Evolutionary conservation across 768 basidiomycete species (phyloP).

Genomic region (Rhizopogon vesiculosus): DNA sequence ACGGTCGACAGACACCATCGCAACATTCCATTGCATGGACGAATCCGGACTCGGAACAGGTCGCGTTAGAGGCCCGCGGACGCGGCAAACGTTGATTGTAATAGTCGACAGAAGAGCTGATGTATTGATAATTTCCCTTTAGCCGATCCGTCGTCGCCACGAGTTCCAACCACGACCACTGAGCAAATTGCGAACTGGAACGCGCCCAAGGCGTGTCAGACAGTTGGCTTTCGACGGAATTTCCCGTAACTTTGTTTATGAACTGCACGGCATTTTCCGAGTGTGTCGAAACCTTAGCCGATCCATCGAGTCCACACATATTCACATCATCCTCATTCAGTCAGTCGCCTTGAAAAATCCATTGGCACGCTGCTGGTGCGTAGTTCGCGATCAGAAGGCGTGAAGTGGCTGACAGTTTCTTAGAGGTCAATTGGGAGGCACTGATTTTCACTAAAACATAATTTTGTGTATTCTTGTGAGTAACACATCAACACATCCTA

Average conservation of each 20-base stretch:
- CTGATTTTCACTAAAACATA: slow-evolving; percentile 30
- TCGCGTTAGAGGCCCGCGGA: slow-evolving; percentile 3
- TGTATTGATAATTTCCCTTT: no score
- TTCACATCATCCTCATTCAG: slow-evolving; percentile 22
- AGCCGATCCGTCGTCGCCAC: background rate
- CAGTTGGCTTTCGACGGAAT: slow-evolving; percentile 11
- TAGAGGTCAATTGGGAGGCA: slow-evolving; percentile 96
- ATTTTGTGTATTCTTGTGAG: slow-evolving; percentile 23
- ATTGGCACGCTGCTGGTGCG: slow-evolving; percentile 75
- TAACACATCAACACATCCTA: background rate
- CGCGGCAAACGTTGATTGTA: background rate
- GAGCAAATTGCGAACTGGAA: background rate
- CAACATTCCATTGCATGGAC: slow-evolving; percentile 73
- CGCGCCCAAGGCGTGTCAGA: no score
- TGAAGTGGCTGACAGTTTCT: slow-evolving; percentile 7
- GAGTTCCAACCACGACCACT: background rate
- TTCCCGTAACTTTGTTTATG: slow-evolving; percentile 20
- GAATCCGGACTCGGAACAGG: background rate
- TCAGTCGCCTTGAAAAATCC: slow-evolving; percentile 88
- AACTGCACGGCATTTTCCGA: slow-evolving; percentile 24
- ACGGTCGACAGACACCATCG: slow-evolving; percentile 61
- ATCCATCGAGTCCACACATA: slow-evolving; percentile 1
- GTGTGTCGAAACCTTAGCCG: slow-evolving; percentile 18
- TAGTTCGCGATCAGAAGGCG: slow-evolving; percentile 1
- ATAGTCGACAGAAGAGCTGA: no score